Base-by-base conservation (phyloP, 2,329 filamentous ascomycete genomes). In the Helotiales sp. region DNA sequence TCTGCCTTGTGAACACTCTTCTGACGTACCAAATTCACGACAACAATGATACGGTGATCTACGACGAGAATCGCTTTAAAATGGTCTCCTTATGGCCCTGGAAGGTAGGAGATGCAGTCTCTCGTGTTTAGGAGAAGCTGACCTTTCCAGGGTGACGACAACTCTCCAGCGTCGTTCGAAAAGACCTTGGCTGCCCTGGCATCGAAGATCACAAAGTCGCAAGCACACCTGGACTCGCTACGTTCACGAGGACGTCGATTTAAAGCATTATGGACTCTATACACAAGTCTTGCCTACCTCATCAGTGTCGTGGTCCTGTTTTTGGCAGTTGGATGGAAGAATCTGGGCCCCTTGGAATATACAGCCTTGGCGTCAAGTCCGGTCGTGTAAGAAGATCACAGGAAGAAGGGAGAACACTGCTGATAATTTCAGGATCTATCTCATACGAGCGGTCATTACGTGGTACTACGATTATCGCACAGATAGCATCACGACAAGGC, bases 31-130 rank as follows among this genome's bases (percentile, higher is more conserved):
- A 33, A 48, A 10, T 52, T 38, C 15, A 56, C 47, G 42, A 58
- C 59, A 63, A 34, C 33, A 19, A 66, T 68, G 64, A 59, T 12
- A 57, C 46, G 53, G 46, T 65, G 44, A 63, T 53, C 36, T 40
- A 31, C 27, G 33, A 44, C 5, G 22, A 44, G 40, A 44, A 24
- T 44, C 22, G 49, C 49, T 48, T 55, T 64, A 74, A 65, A 60
- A 95, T 95, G 90, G 88, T 93, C 69, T 90, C 87, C 53, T 81
- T 95, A 66, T 95, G 91, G 90, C 90, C 91, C 63, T 96, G 89
- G 86, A 86, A 84, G 79, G 89, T 91, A 75, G 68, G 79, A 71
- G 52, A 52, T 25, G 34, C 17, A 33, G 33, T 19, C 34, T 15
- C 52, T 69, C 66, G 65, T 55, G 51, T 48, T 19, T 42, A 24